A percentile compares a stretch with the other conserved stretches of the same genome.
These are phyloP conservation scores for Leishmania guyanensis DNA, from an alignment of 208 protist species.

Conservation along the genomic window DNA sequence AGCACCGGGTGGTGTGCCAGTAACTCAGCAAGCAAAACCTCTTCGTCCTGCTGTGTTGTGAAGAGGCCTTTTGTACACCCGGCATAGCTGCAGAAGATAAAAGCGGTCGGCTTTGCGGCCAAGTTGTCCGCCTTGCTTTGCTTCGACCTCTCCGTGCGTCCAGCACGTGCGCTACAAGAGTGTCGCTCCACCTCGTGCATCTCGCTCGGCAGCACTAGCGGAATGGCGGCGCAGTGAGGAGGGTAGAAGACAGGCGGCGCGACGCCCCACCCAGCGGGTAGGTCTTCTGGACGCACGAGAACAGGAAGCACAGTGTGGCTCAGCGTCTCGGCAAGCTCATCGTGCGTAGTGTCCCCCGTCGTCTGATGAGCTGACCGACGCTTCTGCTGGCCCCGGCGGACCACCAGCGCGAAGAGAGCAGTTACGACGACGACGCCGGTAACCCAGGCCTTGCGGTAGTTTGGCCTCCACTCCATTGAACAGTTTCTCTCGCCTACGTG, in stretches of 20 bases:
- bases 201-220: constrained; percentile 35
- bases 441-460: constrained; percentile 17
- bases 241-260: constrained; percentile 55
- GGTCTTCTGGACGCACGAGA: constrained; percentile 32
- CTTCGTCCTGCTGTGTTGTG: not conserved
- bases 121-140: not conserved
- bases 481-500: not conserved
- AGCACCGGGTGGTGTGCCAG: constrained; percentile 25
- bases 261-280: constrained; percentile 41
- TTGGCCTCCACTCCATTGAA: not conserved
- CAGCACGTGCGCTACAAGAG: not conserved
- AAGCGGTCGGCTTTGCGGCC: not conserved
- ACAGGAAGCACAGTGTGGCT: constrained; percentile 16
- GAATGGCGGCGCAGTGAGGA: constrained; percentile 42
- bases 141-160: not conserved
- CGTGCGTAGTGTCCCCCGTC: not conserved
- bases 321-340: not conserved
- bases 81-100: constrained; percentile 29
- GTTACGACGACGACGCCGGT: constrained; percentile 5
- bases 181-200: constrained; percentile 15
- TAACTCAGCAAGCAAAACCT: constrained; percentile 7
- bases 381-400: constrained; percentile 5
- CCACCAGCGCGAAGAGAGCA: constrained; percentile 11
- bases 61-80: not conserved
- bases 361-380: not conserved